phyloP scores from a whole-genome alignment of 1,284 basidiomycete species.

The Sporisorium scitamineum region DNA sequence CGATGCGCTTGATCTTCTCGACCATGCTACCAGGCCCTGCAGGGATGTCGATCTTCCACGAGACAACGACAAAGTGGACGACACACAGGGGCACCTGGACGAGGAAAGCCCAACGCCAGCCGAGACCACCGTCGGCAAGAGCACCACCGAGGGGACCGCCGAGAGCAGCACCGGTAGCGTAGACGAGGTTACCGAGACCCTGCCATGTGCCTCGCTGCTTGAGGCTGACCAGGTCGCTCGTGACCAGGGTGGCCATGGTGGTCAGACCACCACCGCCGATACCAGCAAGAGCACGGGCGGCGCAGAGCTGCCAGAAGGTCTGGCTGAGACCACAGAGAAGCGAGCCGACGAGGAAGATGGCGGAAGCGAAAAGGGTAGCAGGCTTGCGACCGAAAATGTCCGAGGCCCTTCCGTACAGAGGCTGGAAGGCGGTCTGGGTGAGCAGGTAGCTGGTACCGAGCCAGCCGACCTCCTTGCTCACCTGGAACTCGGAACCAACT shows the following conservation, averaged over 20 bases:
- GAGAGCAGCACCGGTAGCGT: conserved; percentile 68
- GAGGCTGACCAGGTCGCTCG: conserved; percentile 71
- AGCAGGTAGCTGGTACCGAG: conserved; percentile 67
- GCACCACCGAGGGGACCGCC: conserved; percentile 66
- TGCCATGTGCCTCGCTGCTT: conserved; percentile 71
- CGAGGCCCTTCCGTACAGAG: conserved; percentile 64
- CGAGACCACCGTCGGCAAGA: conserved; percentile 59
- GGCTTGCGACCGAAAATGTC: conserved; percentile 68
- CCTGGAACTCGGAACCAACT: conserved; percentile 67
- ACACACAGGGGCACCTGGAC: conserved; percentile 69
- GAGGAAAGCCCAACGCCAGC: conserved; percentile 68
- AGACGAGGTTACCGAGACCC: conserved; percentile 68
- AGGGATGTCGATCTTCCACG: conserved; percentile 70
- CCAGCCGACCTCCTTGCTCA: conserved; percentile 65
- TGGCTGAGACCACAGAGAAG: conserved; percentile 66
- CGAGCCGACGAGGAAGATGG: conserved; percentile 63
- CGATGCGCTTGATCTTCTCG: conserved; percentile 70
- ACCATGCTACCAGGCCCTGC: conserved; percentile 68
- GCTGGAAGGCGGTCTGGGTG: conserved; percentile 68
- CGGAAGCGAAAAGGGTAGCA: conserved; percentile 66
- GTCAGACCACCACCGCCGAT: conserved; percentile 72
- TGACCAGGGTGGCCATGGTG: conserved; percentile 70
- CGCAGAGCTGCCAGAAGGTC: conserved; percentile 64
- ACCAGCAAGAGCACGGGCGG: conserved; percentile 70
- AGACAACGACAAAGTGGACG: conserved; percentile 69